phyloP scores from a whole-genome alignment of 257 asterid genomes.

The Plantago major region DNA sequence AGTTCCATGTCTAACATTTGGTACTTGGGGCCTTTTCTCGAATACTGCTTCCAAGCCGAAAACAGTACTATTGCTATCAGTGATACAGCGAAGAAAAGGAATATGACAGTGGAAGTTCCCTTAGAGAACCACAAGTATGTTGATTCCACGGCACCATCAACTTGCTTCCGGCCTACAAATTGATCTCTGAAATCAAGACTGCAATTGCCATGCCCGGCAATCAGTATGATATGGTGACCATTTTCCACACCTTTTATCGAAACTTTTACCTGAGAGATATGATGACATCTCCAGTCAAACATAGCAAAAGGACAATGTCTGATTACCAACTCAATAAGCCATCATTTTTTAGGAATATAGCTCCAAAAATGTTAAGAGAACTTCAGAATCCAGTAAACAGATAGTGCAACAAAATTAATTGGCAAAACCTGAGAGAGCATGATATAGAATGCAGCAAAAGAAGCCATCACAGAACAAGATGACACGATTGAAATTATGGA shows the following conservation, averaged over 20 bases:
- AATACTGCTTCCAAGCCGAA: conserved; percentile 33
- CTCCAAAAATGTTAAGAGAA: no score
- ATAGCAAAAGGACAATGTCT: conserved; percentile 6
- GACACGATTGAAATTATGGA: no score
- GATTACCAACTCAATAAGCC: background rate
- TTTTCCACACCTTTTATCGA: conserved; percentile 37
- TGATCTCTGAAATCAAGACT: conserved; percentile 52
- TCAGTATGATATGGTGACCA: conserved; percentile 40
- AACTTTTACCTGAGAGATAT: conserved; percentile 56
- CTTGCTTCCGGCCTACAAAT: conserved; percentile 27
- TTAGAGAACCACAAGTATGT: conserved; percentile 22
- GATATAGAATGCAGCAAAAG: no score
- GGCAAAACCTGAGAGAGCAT: background rate
- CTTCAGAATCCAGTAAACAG: background rate
- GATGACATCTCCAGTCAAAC: background rate
- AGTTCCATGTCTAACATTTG: conserved; percentile 67
- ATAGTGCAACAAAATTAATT: background rate
- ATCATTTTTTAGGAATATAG: background rate
- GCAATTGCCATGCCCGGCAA: conserved; percentile 57
- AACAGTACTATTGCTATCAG: conserved; percentile 29
- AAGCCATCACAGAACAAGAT: no score
- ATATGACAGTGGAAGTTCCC: conserved; percentile 25
- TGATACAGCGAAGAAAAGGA: conserved; percentile 37
- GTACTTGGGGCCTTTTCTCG: conserved; percentile 37
- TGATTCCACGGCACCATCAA: conserved; percentile 27